Base-by-base conservation (phyloP, 805 yeast species). In the Ogataea wickerhamii region DNA sequence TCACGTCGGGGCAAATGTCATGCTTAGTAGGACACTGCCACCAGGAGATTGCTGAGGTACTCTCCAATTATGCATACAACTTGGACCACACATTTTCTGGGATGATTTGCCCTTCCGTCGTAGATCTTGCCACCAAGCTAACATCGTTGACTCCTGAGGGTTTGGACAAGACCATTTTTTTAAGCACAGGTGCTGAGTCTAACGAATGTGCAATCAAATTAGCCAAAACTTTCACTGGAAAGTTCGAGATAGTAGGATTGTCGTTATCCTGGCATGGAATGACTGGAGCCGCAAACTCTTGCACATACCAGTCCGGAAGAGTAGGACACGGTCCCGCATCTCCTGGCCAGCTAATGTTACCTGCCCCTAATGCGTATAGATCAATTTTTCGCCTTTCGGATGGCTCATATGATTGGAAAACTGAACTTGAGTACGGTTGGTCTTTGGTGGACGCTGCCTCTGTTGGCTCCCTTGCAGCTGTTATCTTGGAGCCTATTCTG, bases 401-500 rank as follows among this genome's bases (percentile, higher is more conserved):
- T 29, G 60, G 60, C 3, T 47, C 55, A 6, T 51, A 55, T 29
- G 59, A 55, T 29, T 54, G 58, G 59, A 53, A 54, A 28, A 51
- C 59, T 4, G 60, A 54, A 34, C 37, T 55, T 23, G 48, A 49
- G 14, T 52, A 52, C 29, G 60, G 59, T 6, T 55, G 56, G 47
- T 43, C 53, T 11, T 32, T 55, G 21, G 49, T 54, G 17, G 59
- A 54, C 29, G 53, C 57, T 13, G 41, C 51, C 13, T 53, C 57
- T 28, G 48, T 48, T 13, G 60, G 61, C 19, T 75, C 76, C 28
- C 61, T 73, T 48, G 77, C 77, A 12, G 76, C 76, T 37, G 65
- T 69, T 16, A 68, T 73, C 23, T 60, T 73, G 24, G 77, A 73
- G 55, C 77, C 77, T 1, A 73, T 73, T 32, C 71, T 73, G 54